phyloP scores from a whole-genome alignment of 495 filamentous ascomycete genomes.

The Aspergillus ellipticus region DNA sequence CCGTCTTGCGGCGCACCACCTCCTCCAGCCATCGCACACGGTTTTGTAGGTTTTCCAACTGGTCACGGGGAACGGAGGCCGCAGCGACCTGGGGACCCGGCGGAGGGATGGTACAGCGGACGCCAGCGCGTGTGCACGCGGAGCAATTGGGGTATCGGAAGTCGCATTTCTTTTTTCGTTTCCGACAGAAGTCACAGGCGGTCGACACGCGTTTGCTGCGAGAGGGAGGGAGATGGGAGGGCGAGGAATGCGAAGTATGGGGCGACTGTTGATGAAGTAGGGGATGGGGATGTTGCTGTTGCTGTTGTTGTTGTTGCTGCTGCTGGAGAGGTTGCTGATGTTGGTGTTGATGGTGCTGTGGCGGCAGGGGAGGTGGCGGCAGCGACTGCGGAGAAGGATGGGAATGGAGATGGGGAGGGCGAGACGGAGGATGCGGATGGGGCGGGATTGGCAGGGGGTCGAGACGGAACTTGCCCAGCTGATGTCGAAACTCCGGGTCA shows the following conservation, averaged over 20 bases:
- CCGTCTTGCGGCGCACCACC: constrained; percentile 37
- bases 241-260: constrained; percentile 6
- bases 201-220: constrained; percentile 41
- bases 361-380: constrained; percentile 1
- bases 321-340: neutral
- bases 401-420: constrained; percentile 1
- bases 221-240: neutral
- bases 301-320: neutral
- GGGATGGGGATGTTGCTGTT: neutral
- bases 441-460: constrained; percentile 24
- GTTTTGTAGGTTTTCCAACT: constrained; percentile 51
- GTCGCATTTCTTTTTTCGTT: constrained; percentile 54
- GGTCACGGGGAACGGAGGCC: constrained; percentile 42
- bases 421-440: constrained; percentile 19
- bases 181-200: constrained; percentile 52
- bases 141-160: constrained; percentile 52
- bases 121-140: constrained; percentile 48
- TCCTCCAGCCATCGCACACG: constrained; percentile 50
- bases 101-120: constrained; percentile 47
- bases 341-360: neutral
- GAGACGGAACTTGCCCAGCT: constrained; percentile 45
- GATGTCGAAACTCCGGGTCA: constrained; percentile 43
- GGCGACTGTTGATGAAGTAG: neutral
- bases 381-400: constrained; percentile 6
- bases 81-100: constrained; percentile 41